Evolutionary conservation across 2,329 filamentous ascomycete species (phyloP).

Genomic region (Didymella pomorum): DNA sequence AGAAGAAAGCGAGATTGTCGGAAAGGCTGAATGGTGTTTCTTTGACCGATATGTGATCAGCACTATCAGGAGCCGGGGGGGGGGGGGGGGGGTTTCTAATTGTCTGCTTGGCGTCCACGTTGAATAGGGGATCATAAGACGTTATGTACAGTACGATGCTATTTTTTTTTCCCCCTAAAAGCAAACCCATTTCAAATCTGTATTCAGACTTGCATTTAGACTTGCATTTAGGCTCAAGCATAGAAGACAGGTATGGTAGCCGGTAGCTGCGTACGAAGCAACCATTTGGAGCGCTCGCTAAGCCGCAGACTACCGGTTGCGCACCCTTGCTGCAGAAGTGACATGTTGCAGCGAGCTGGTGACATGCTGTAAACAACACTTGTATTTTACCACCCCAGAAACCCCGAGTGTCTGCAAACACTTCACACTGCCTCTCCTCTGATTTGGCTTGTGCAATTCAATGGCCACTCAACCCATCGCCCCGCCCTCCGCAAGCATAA

Average conservation of each 20-base stretch:
- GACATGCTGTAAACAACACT: slow-evolving; percentile 2
- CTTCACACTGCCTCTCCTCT: neutral
- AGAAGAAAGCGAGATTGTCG: slow-evolving; percentile 7
- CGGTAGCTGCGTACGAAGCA: neutral
- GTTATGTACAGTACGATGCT: neutral
- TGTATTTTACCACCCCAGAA: slow-evolving; percentile 3
- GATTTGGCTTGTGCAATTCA: neutral
- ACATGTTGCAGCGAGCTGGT: slow-evolving; percentile 3
- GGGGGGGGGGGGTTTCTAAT: neutral
- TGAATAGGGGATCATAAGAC: neutral
- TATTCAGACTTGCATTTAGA: neutral
- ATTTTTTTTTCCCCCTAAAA: too few species aligned
- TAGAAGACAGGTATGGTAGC: neutral
- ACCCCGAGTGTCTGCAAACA: neutral
- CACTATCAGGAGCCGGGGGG: neutral
- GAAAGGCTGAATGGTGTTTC: neutral
- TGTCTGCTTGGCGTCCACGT: neutral
- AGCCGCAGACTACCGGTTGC: neutral
- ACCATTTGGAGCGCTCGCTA: neutral
- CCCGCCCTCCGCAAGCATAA: neutral
- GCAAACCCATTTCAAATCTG: too few species aligned
- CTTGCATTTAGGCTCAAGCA: neutral
- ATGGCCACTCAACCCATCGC: neutral
- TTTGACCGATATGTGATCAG: neutral
- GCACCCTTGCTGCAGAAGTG: slow-evolving; percentile 3